A percentile compares a stretch with the other conserved stretches of the same genome.
phyloP scores from a whole-genome alignment of 305 asterid genomes.

The Fraxinus greggii region DNA sequence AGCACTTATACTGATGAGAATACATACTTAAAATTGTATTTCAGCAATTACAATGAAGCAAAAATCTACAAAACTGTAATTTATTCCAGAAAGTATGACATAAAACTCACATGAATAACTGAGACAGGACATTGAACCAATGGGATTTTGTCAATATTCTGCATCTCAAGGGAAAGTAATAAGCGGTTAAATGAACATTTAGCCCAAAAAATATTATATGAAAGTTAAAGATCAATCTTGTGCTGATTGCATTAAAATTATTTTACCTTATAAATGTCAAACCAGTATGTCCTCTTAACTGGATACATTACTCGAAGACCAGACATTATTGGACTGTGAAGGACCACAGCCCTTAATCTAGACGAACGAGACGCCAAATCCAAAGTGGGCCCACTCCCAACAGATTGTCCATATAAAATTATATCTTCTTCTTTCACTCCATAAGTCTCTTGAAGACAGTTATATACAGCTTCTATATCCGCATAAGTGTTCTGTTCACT shows the following conservation, averaged over 20 bases:
- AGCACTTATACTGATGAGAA: background rate
- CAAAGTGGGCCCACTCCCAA: background rate
- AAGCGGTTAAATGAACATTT: constrained; percentile 4
- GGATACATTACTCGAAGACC: constrained; percentile 16
- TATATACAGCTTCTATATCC: background rate
- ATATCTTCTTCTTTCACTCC: background rate
- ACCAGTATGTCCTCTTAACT: constrained; percentile 12
- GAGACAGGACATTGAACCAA: constrained; percentile 86
- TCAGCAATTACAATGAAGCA: constrained; percentile 11
- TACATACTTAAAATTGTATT: constrained; percentile 4
- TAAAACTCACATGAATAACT: constrained; percentile 81
- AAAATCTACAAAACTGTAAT: background rate
- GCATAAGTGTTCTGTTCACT: background rate
- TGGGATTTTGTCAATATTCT: constrained; percentile 93
- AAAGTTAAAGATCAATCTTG: background rate
- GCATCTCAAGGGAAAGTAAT: constrained; percentile 30
- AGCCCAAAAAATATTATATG: constrained; percentile 12
- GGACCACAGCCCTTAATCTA: background rate
- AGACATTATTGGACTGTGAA: constrained; percentile 8
- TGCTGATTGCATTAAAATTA: constrained; percentile 3
- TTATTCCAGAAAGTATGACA: constrained; percentile 17
- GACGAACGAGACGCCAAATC: background rate
- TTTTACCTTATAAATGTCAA: constrained; percentile 17
- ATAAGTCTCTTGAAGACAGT: background rate
- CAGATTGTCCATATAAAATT: background rate